Conservation (phyloP, 2,329 filamentous ascomycete genomes). For the Leptoxyphium fumago region DNA sequence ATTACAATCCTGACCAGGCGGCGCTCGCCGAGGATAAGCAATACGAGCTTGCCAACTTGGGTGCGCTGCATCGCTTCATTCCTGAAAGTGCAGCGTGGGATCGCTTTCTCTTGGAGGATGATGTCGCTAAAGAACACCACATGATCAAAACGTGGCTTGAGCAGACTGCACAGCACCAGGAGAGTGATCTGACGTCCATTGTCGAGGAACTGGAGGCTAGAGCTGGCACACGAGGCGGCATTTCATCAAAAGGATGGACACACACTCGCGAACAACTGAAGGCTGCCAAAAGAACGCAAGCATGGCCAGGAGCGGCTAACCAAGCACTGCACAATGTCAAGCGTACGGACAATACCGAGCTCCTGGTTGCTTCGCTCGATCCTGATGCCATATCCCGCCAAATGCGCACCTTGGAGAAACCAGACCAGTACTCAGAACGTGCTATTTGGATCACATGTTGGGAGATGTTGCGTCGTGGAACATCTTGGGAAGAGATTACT, state of each 20-base stretch:
- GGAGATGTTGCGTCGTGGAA: constrained; percentile 80
- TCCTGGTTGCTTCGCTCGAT: constrained; percentile 74
- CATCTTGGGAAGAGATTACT: constrained; percentile 54
- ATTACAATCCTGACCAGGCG: constrained; percentile 38
- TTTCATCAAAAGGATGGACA: constrained; percentile 80
- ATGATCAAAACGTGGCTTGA: constrained; percentile 79
- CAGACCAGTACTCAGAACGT: constrained; percentile 79
- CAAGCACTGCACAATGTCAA: constrained; percentile 33
- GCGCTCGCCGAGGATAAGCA: constrained; percentile 20
- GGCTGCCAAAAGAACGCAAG: constrained; percentile 65
- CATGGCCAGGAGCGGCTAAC: constrained; percentile 31
- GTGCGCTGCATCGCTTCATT: constrained; percentile 35
- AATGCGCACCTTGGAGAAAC: constrained; percentile 56
- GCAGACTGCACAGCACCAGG: constrained; percentile 51
- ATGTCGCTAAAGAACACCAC: constrained; percentile 61
- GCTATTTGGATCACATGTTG: constrained; percentile 91
- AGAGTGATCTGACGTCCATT: constrained; percentile 59
- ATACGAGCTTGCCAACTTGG: constrained; percentile 17
- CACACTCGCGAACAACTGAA: constrained; percentile 87
- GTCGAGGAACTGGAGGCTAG: constrained; percentile 54
- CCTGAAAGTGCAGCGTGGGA: constrained; percentile 51
- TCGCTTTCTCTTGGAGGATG: constrained; percentile 59
- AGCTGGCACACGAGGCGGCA: constrained; percentile 56
- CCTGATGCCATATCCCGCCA: constrained; percentile 81
- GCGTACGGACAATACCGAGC: constrained; percentile 39